Base-by-base conservation (phyloP, 768 basidiomycete species). In the Epithele typhae region DNA sequence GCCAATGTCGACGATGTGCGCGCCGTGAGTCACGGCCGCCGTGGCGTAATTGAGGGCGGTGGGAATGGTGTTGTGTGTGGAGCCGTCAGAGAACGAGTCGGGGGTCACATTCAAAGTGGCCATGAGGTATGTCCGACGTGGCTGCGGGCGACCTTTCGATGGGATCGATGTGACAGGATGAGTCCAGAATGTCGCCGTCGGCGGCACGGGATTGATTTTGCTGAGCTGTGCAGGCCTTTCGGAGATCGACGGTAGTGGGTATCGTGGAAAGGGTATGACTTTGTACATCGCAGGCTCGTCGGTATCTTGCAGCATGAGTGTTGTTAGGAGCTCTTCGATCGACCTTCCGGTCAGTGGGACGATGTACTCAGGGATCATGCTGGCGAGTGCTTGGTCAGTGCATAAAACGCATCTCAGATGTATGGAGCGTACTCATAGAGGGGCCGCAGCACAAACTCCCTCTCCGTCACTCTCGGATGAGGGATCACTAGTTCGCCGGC, bases 11-110 rank as follows among this genome's bases (percentile, higher is more conserved):
- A 98, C 68, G 46, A 99, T 87, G 46, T 81, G 74, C 0, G 87
- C 84, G 1, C 86, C 85, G 1, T 69, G 69, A 0, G 63, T 51
- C 2, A 81, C 68, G 0, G 90, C 73, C 3, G 67, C 41, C 3
- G 59, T 51, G 0, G 74, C 70, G 51, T 84, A 87, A 3, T 60
- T 56, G 14, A 92, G 57, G 0, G 86, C 87, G 9, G 71, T 61
- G 0, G 73, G 54, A 10, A 82, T 53, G 0, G 73, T 74, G 51
- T 75, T 71, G 62, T 86, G 72, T 17, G 65, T 60, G 1, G 81
- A 74, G 9, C 92, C 92, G 52, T 97, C 93, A 0, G 94, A 97
- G 68, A 97, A 97, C 0, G 94, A 96, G 66, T 99, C 95, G 2
- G 95, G 94, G 0, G 95, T 97, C 5, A 77, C 77, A 61, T 98